Base-by-base conservation (phyloP, 179 eudicot genomes). In the Amaranthus tricolor region DNA sequence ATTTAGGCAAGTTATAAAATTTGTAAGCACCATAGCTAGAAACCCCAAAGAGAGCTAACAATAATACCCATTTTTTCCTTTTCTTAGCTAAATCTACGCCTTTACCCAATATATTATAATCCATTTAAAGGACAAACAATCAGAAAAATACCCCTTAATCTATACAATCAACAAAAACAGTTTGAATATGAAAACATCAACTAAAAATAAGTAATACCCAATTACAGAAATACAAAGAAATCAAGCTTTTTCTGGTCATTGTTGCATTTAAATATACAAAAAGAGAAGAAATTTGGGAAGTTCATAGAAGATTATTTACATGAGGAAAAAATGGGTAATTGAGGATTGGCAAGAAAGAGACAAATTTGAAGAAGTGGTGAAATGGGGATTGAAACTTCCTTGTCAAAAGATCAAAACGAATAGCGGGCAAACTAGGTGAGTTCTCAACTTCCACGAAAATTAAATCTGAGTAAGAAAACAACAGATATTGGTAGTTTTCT, bases 1-100 rank as follows among this genome's bases (percentile, higher is more conserved):
- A 82, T 72, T 81, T 86, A 31, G 93, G 91, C 77, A 79, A 77
- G 77, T 87, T 82, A 82, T 86, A 91, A 40, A 87, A 83, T 74
- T 73, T 88, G 75, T 88, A 93, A 70, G 79, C 88, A 48, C 93
- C 89, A 76, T 89, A 93, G 65, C 88, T 74, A 58, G 91, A 91
- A 21, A 77, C 76, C 6, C 96, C 96, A 45, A 86, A 79, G 9
- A 88, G 65, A 66, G 90, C 89, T 9, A 87, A 61, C 16, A 88
- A 57, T 43, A 89, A 43, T 49, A 89, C 70, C 89, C 89, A 91
- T 74, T 86, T 93, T 74, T 73, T 85, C 77, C 78, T 86, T 62
- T 80, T 88, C 57, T 72, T 77, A 13, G 86, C 76, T 56, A 83
- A 86, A 52, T 85, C 78, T 43, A 85, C 72, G 55, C 91, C 86